Percentiles rank a stretch among this genome's conserved stretches.
Evolutionary conservation across 805 yeast species (phyloP).

Genomic region (Kluyveromyces starmeri): DNA sequence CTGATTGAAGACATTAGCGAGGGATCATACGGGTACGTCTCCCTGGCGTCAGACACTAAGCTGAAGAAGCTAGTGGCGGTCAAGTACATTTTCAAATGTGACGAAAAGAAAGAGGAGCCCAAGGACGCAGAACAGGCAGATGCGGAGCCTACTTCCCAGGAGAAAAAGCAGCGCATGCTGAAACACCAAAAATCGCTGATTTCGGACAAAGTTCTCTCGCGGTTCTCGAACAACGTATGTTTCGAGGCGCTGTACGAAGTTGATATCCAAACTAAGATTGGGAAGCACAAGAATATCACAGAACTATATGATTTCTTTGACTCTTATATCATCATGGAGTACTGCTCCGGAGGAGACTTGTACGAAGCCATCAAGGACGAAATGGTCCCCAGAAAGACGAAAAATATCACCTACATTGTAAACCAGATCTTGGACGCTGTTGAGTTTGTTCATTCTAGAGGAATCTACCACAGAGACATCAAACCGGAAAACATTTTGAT

Average conservation of each 20-base stretch:
- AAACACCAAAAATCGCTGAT: conserved; percentile 28
- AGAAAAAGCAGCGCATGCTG: conserved; percentile 18
- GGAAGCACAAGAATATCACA: conserved; percentile 50
- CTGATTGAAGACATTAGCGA: conserved; percentile 72
- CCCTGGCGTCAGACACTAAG: conserved; percentile 64
- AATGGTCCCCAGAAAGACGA: conserved; percentile 47
- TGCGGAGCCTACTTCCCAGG: conserved; percentile 12
- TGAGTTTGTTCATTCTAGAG: conserved; percentile 56
- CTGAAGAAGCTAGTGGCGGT: conserved; percentile 63
- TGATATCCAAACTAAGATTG: conserved; percentile 52
- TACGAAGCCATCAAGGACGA: conserved; percentile 64
- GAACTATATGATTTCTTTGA: conserved; percentile 54
- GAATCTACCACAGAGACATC: conserved; percentile 76
- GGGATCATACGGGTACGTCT: conserved; percentile 90
- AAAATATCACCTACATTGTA: conserved; percentile 44
- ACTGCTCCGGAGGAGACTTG: conserved; percentile 79
- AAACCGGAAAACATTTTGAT: conserved; percentile 73
- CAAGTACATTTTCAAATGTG: conserved; percentile 65
- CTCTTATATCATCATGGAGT: conserved; percentile 67
- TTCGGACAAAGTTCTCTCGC: conserved; percentile 26
- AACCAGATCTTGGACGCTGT: conserved; percentile 64
- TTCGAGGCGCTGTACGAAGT: conserved; percentile 64
- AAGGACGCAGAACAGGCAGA: conserved; percentile 14
- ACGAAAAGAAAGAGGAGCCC: conserved; percentile 25
- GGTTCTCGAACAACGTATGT: conserved; percentile 34